Base-by-base conservation (phyloP, 306 rosid genomes). In the Glycine soja region DNA sequence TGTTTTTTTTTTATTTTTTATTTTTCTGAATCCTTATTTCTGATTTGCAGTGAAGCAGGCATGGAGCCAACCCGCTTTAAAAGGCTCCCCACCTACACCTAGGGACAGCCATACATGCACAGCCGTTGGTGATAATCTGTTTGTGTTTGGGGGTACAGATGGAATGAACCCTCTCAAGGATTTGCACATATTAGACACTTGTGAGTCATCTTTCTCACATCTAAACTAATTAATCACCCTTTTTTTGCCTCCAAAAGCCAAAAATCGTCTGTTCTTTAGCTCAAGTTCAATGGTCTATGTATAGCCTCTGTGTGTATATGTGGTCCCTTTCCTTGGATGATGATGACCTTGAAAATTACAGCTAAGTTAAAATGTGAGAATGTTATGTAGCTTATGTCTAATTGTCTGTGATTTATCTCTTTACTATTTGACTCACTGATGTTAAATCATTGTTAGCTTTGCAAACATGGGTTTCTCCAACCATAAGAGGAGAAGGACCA, bases 101-200 rank as follows among this genome's bases (percentile, higher is more conserved):
- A 90, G 99, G 85, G 99, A 96, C 83, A 96, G 99, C 84, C 98
- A 96, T 81, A 90, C 90, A 47, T 96, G 99, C 75, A 89, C 93
- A 8, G 82, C 93, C 7, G 84, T 96, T 90, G 97, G 91, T 76
- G 93, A 92, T 81, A 88, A 90, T 83, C 92, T 96, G 12, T 93
- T 83, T 82, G 92, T 96, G 16, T 96, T 96, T 89, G 99, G 99
- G 73, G 99, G 99, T 62, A 96, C 99, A 5, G 99, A 96, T 89
- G 99, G 99, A 74, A 87, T 75, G 72, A 96, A 82, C 70, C 99
- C 99, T 42, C 94, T 96, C 30, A 90, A 74, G 74, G 99, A 96
- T 84, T 92, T 96, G 88, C 92, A 89, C 74, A 89, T 93, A 46
- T 81, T 96, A 53, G 95, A 96, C 83, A 96, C 98, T 45, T 86